These are phyloP conservation scores for Cutaneotrichosporon sp. DNA, from an alignment of 1,284 basidiomycete species.

Conservation along the genomic window DNA sequence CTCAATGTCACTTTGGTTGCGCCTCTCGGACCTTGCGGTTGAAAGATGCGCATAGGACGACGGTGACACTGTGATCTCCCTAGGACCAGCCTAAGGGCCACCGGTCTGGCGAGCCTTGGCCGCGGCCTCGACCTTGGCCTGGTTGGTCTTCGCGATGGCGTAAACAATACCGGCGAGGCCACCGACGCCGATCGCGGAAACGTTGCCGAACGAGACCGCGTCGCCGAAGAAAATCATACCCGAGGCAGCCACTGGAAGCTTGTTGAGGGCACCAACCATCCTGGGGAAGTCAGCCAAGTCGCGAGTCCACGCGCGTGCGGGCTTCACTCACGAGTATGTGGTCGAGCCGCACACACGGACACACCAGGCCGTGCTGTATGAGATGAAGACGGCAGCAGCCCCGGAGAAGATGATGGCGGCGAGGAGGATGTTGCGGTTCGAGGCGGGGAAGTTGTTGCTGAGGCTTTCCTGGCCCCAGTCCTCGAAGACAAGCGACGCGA, in stretches of 20 bases:
- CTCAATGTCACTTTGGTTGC: no score
- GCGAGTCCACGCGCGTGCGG: not conserved
- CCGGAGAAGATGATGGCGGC: constrained; percentile 92
- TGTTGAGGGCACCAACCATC: constrained; percentile 99
- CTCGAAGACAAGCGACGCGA: constrained; percentile 81
- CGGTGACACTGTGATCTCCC: not conserved
- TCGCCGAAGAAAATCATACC: constrained; percentile 97
- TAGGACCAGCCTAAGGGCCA: constrained; percentile 3
- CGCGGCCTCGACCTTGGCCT: constrained; percentile 41
- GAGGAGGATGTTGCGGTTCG: constrained; percentile 73
- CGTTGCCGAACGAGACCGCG: constrained; percentile 75
- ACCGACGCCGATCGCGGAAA: constrained; percentile 79
- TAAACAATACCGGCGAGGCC: constrained; percentile 89
- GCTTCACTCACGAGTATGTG: constrained; percentile 67
- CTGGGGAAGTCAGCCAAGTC: constrained; percentile 50
- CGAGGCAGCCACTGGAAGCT: constrained; percentile 92
- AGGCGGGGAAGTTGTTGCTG: constrained; percentile 78
- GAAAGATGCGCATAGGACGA: no score
- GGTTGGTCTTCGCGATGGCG: constrained; percentile 65
- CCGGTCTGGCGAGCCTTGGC: constrained; percentile 30
- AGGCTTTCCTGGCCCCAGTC: constrained; percentile 84
- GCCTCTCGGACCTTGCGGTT: no score
- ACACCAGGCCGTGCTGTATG: constrained; percentile 98
- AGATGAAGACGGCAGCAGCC: constrained; percentile 93
- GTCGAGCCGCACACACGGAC: constrained; percentile 93